Evolutionary conservation across 345 rosid genomes (phyloP), one percentile per base, ranked within the genome.

Genomic region (Eucalyptus brandiana): DNA sequence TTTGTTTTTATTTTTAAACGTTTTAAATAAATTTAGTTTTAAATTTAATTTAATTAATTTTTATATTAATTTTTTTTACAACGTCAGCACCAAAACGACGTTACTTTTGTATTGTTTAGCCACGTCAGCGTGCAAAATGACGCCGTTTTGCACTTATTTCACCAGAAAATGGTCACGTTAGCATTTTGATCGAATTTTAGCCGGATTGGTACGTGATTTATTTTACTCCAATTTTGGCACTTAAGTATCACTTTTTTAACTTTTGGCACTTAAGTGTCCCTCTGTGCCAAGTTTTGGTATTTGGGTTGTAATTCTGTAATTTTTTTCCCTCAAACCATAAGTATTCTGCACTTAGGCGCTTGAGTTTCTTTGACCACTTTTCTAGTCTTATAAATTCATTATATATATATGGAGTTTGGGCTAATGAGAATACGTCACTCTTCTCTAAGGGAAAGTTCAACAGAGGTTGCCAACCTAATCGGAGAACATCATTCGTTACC

Each of bases 281-380:
- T 16, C 19, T 3, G 0, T 50, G 0, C 8, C 19, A 50, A 50
- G 0, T 50, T 50, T 50, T 50, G 1, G 0, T 8, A 50, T 1
- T 50, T 16, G 0, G 0, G 19, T 0, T 50, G 19, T 50, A 50
- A 15, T 50, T 50, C 0, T 50, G 0, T 7, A 0, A 2, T 17
- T 51, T 16, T n/a, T 34, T 34, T 9, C 13, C 24, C 42, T 17
- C 11, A 12, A 69, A 69, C 44, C 19, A 5, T 67, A 3, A 32
- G 23, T 32, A 72, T 37, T 72, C 15, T 34, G 45, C 14, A 34
- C 81, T 37, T 72, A 9, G 81, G 45, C 26, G 4, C 81, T 72
- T 72, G 81, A 72, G 40, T 9, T 18, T 18, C 42, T 18, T 16
- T n/a, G n/a, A 7, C 24, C 44, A 11, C 37, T 34, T 32, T 69